Conservation (phyloP, 2,329 filamentous ascomycete genomes). For the Diaporthe eres region DNA sequence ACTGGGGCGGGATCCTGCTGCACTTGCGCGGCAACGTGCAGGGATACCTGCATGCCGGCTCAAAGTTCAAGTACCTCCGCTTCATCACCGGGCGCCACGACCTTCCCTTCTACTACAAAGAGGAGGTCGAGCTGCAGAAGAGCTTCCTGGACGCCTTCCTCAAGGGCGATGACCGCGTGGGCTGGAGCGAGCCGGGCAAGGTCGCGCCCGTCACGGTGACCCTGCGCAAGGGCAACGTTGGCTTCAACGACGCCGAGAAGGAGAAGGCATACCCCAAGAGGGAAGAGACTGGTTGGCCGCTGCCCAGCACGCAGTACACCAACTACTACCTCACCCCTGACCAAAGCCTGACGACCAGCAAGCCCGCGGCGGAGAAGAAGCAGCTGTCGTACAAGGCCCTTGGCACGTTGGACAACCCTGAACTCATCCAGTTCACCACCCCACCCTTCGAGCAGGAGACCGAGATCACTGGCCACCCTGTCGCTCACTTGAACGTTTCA, state of each 20-base stretch:
- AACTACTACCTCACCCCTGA: conserved; percentile 70
- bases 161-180: conserved; percentile 73
- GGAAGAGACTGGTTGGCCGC: conserved; percentile 75
- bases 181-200: conserved; percentile 72
- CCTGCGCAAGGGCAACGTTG: conserved; percentile 76
- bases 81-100: conserved; percentile 80
- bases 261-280: conserved; percentile 70
- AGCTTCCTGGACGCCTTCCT: conserved; percentile 80
- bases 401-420: conserved; percentile 67
- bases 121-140: conserved; percentile 77
- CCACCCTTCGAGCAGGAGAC: conserved; percentile 72
- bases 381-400: conserved; percentile 72
- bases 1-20: conserved; percentile 79
- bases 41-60: conserved; percentile 74
- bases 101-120: conserved; percentile 78
- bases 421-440: conserved; percentile 71
- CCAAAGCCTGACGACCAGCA: conserved; percentile 54
- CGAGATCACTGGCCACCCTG: conserved; percentile 78
- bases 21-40: conserved; percentile 79
- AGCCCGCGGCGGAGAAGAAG: conserved; percentile 47
- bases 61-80: conserved; percentile 76
- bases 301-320: conserved; percentile 75
- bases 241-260: conserved; percentile 73
- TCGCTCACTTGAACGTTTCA: conserved; percentile 75
- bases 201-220: conserved; percentile 72